Evolutionary conservation across 768 basidiomycete species (phyloP).

Genomic region (Termitomyces sp.): DNA sequence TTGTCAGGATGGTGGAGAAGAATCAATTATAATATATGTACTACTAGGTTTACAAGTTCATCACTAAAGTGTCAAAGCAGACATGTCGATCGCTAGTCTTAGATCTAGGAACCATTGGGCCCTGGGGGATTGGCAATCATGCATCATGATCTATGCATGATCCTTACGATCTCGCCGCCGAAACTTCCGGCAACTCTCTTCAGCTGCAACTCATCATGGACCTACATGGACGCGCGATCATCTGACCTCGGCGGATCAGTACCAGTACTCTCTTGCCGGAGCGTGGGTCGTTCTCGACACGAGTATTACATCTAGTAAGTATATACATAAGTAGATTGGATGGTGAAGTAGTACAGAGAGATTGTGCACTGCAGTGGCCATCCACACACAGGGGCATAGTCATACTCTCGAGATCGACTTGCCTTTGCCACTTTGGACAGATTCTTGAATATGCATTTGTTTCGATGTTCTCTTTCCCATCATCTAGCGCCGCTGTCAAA

Average conservation of each 20-base stretch:
- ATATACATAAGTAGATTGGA: not conserved
- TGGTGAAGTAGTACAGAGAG: not conserved
- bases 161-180: slow-evolving; percentile 13
- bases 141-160: slow-evolving; percentile 14
- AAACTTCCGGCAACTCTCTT: slow-evolving; percentile 15
- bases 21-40: slow-evolving; percentile 1
- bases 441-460: not conserved
- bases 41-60: slow-evolving; percentile 3
- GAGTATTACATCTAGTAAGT: too few species aligned
- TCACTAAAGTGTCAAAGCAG: slow-evolving; percentile 15
- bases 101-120: slow-evolving; percentile 19
- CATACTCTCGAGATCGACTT: not conserved
- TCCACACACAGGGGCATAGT: not conserved
- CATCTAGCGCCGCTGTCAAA: not conserved
- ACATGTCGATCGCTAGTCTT: slow-evolving; percentile 4
- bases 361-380: too few species aligned
- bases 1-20: slow-evolving; percentile 5
- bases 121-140: slow-evolving; percentile 18
- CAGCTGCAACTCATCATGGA: slow-evolving; percentile 3
- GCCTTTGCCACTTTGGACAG: not conserved
- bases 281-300: not conserved
- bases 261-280: not conserved
- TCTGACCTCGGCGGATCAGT: slow-evolving; percentile 19
- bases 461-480: not conserved
- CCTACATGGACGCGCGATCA: slow-evolving; percentile 13